phyloP scores from a whole-genome alignment of 2,329 filamentous ascomycete genomes.

The Neofusicoccum sp. region DNA sequence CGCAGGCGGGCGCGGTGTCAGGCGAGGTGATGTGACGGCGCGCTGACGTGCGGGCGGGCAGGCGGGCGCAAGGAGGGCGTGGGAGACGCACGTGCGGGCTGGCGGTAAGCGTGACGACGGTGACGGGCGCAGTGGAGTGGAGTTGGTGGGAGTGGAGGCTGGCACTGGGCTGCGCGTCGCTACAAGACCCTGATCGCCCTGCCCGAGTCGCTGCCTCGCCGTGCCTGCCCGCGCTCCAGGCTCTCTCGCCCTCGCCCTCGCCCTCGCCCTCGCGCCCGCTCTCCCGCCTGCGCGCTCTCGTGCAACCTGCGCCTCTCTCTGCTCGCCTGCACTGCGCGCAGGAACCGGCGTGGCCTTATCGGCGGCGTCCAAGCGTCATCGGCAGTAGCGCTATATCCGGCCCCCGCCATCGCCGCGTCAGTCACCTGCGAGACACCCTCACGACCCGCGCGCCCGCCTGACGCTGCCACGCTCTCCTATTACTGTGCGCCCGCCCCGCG shows the following conservation, averaged over 20 bases:
- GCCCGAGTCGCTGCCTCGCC: background rate
- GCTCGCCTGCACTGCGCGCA: background rate
- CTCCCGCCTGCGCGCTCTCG: background rate
- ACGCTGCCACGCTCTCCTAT: constrained; percentile 17
- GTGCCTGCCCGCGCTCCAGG: too few relatives aligned
- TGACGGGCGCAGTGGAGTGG: too few relatives aligned
- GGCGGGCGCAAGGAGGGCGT: background rate
- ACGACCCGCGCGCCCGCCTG: constrained; percentile 3
- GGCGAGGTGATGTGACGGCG: constrained; percentile 16
- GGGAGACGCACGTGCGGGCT: constrained; percentile 6
- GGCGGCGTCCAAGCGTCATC: constrained; percentile 10
- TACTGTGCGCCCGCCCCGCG: background rate
- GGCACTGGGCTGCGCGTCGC: background rate
- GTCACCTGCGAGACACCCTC: constrained; percentile 12
- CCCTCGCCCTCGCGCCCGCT: background rate
- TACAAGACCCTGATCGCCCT: constrained; percentile 15
- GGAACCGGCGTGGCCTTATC: constrained; percentile 3
- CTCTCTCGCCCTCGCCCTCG: too few relatives aligned
- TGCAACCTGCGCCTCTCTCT: background rate
- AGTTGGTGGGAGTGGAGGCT: too few relatives aligned
- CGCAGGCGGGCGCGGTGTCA: background rate
- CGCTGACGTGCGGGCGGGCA: constrained; percentile 4
- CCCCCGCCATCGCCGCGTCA: background rate
- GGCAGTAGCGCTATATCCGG: background rate
- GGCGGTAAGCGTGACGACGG: constrained; percentile 15